Percentiles rank a stretch among this genome's conserved stretches.
Conservation (phyloP, 1,284 basidiomycete species). For the Pseudozyma thailandica region DNA sequence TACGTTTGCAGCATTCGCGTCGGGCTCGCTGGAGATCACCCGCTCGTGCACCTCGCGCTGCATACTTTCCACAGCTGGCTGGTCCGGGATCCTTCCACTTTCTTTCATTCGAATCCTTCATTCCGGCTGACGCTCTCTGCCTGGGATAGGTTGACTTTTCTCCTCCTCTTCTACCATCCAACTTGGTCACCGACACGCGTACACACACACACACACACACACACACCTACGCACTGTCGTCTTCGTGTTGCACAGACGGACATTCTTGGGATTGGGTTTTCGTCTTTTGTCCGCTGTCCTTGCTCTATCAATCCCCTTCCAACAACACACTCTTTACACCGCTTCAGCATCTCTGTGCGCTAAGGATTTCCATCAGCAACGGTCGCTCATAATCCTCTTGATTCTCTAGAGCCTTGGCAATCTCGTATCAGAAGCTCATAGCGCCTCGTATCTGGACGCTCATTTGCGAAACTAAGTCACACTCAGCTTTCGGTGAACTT, state of each 20-base stretch:
- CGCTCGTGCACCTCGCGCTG: no score
- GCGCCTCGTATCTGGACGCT: no score
- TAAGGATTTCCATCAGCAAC: neutral
- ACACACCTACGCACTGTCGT: neutral
- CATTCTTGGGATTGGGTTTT: neutral
- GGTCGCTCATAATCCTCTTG: neutral
- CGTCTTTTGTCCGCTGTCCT: neutral
- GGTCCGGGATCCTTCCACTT: no score
- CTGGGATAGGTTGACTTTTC: no score
- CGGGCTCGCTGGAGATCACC: no score
- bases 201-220: no score
- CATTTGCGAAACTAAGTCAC: no score
- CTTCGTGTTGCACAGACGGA: neutral
- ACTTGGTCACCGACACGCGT: conserved; percentile 1
- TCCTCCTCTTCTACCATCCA: neutral
- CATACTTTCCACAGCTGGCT: no score
- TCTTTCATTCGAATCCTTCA: no score
- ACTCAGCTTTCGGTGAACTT: no score
- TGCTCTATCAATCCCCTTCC: neutral
- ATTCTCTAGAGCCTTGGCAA: neutral
- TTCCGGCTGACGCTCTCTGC: no score
- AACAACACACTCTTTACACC: conserved; percentile 4
- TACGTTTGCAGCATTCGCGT: no score
- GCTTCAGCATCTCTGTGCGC: neutral
- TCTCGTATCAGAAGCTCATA: neutral